Base-by-base conservation (phyloP, 345 rosid species). In the Carallia brachiata region DNA sequence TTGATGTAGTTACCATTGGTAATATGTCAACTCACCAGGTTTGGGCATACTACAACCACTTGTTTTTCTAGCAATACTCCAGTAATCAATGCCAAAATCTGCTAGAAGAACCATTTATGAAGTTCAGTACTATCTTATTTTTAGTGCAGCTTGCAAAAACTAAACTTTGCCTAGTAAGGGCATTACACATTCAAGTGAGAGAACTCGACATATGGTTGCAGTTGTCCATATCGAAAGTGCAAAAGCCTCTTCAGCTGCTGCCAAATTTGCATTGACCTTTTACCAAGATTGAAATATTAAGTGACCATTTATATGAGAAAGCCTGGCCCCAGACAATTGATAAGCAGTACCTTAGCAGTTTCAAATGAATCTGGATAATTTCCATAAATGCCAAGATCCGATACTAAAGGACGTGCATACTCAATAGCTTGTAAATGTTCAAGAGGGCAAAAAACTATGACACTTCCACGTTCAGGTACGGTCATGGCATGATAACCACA, bases 21-120 rank as follows among this genome's bases (percentile, higher is more conserved):
- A 68, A 65, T 60, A 69, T n/a, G 62, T 44, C 61, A 75, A 81
- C 94, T 70, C 73, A 96, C 99, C 94, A 90, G 86, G 83, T 96
- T 96, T 39, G 99, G 92, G 80, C 94, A 92, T 68, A 86, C 79
- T 61, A 96, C 74, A 1, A 88, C 87, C 69, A 89, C 79, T 70
- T 96, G 99, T 84, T 92, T 96, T 74, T 96, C 99, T 73, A 96
- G 78, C 73, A 96, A 78, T 48, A 87, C 93, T 72, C 97, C 99
- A 44, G 96, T 81, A 72, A 96, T 67, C 73, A 96, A 76, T 47
- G 97, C 80, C 90, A 96, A 70, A 68, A 96, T 76, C 99, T 96
- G 88, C 62, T 76, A 77, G 66, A 60, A 75, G 10, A 30, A 76
- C 53, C 39, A 57, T 30, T 15, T 6, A 57, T 37, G 63, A 70